Evolutionary conservation across 768 basidiomycete species (phyloP).

Genomic region (Suillus plorans): DNA sequence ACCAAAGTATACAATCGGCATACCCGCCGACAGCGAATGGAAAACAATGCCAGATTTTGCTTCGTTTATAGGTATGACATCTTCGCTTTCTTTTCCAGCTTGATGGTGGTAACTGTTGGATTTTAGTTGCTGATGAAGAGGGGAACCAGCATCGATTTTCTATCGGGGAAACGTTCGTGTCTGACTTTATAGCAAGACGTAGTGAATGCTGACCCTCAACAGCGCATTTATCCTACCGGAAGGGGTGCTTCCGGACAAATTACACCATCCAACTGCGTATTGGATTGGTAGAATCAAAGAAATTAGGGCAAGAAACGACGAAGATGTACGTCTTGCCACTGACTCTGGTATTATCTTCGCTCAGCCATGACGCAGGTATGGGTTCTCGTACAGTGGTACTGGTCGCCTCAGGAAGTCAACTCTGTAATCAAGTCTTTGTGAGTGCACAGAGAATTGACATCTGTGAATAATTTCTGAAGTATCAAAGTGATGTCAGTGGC

Average conservation of each 20-base stretch:
- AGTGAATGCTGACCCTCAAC: neutral
- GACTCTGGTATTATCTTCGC: neutral
- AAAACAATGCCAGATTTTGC: conserved; percentile 10
- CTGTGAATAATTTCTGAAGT: neutral
- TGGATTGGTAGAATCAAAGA: conserved; percentile 54
- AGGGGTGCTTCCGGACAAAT: conserved; percentile 22
- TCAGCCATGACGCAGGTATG: conserved; percentile 42
- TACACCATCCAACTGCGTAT: conserved; percentile 36
- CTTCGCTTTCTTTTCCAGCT: neutral
- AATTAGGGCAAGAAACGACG: conserved; percentile 36
- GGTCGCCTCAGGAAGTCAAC: conserved; percentile 47
- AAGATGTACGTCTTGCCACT: conserved; percentile 25
- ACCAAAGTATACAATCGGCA: neutral
- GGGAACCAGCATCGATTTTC: conserved; percentile 25
- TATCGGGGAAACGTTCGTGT: conserved; percentile 36
- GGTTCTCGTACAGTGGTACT: conserved; percentile 56
- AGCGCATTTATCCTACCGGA: conserved; percentile 47
- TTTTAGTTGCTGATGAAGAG: conserved; percentile 16
- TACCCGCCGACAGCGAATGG: conserved; percentile 17
- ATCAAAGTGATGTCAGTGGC: conserved; percentile 34
- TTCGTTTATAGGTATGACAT: conserved; percentile 20
- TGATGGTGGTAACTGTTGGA: neutral
- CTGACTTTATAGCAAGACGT: neutral
- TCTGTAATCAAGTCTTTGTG: conserved; percentile 49
- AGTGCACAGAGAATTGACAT: conserved; percentile 17